Percentiles rank a stretch among this genome's conserved stretches.
Conservation (phyloP, 345 rosid genomes). For the Lumnitzera racemosa region DNA sequence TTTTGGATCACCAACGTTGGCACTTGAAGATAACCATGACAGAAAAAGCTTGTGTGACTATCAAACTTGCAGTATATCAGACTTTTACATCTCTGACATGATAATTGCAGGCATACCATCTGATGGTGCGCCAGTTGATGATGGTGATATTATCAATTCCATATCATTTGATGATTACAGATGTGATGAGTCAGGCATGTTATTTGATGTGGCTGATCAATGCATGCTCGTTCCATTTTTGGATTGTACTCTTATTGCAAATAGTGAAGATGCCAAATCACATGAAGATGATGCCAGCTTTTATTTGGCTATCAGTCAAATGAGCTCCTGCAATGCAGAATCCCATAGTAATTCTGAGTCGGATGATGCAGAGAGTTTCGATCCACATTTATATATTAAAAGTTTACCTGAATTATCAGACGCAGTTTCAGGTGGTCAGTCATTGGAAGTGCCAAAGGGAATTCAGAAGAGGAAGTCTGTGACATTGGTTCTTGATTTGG, state of each 20-base stretch:
- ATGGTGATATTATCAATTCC: constrained; percentile 22
- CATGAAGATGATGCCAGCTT: constrained; percentile 45
- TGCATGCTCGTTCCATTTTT: constrained; percentile 73
- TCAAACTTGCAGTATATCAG: constrained; percentile 54
- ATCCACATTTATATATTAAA: constrained; percentile 66
- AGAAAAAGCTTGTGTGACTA: constrained; percentile 27
- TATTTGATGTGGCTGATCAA: constrained; percentile 56
- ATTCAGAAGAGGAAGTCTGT: constrained; percentile 45
- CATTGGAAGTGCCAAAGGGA: constrained; percentile 32
- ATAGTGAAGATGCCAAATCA: constrained; percentile 31
- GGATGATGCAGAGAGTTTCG: constrained; percentile 61
- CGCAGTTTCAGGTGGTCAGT: constrained; percentile 49
- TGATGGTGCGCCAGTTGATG: constrained; percentile 32
- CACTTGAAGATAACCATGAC: constrained; percentile 27
- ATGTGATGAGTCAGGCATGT: constrained; percentile 47
- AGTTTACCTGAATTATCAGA: constrained; percentile 81
- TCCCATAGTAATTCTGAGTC: constrained; percentile 40
- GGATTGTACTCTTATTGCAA: constrained; percentile 50
- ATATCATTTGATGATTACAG: constrained; percentile 49
- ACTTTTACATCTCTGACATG: constrained; percentile 58
- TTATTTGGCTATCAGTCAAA: constrained; percentile 54
- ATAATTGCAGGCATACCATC: constrained; percentile 43
- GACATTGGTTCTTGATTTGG: constrained; percentile 90
- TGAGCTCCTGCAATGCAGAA: constrained; percentile 39
- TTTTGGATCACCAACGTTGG: constrained; percentile 21